Conservation (phyloP, 345 rosid species). For the Hirschfeldia incana region DNA sequence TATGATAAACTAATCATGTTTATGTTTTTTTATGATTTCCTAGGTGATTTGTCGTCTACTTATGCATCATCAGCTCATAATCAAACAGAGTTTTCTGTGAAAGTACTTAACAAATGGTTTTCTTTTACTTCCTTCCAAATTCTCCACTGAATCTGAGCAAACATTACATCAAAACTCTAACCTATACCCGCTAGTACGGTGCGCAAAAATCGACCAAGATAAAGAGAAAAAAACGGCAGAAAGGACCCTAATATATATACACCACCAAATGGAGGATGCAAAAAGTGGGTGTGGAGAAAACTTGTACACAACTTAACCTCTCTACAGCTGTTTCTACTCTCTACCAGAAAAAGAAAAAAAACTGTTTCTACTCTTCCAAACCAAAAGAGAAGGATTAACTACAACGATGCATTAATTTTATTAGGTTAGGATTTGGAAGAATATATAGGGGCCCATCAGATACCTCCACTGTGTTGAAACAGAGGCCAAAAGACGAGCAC, state of each 20-base stretch:
- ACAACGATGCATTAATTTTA: not conserved
- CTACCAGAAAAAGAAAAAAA: not conserved
- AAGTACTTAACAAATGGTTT: not conserved
- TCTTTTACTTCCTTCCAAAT: not conserved
- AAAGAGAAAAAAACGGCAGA: not conserved
- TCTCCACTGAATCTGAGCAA: not conserved
- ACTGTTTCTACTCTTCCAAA: slow-evolving; percentile 21
- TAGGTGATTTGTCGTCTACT: too few relatives aligned
- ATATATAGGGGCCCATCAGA: slow-evolving; percentile 15
- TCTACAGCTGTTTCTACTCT: slow-evolving; percentile 20
- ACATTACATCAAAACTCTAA: slow-evolving; percentile 14
- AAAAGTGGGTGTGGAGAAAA: slow-evolving; percentile 7
- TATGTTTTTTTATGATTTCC: too few relatives aligned
- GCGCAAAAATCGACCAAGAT: slow-evolving; percentile 6
- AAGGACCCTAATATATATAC: not conserved
- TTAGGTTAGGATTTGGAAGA: slow-evolving; percentile 11
- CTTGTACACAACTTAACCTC: slow-evolving; percentile 17
- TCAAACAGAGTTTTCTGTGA: too few relatives aligned
- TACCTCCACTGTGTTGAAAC: slow-evolving; percentile 13
- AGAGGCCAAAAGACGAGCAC: slow-evolving; percentile 18
- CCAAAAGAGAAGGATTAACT: slow-evolving; percentile 6
- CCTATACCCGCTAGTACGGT: not conserved
- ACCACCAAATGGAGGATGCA: slow-evolving; percentile 12
- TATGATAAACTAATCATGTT: too few relatives aligned
- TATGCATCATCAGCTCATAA: too few relatives aligned